Evolutionary conservation across 2,329 filamentous ascomycete genomes (phyloP), one percentile per base, ranked within the genome.

Genomic region (Akanthomyces dipterigenus): DNA sequence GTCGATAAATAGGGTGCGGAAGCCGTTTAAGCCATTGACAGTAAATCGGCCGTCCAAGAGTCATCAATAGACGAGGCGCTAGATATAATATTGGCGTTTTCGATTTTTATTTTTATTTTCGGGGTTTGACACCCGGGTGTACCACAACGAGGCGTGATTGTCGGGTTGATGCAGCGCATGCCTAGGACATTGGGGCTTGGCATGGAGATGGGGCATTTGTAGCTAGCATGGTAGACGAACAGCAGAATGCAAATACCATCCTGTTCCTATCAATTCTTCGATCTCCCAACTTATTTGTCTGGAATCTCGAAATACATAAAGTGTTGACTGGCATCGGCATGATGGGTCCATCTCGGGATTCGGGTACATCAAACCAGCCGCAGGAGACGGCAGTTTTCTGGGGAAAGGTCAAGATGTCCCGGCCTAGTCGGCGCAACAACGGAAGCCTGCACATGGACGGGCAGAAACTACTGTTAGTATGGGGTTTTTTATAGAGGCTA

Each of bases 1-100:
- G 46, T 77, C 79, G 0, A 77, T 85, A 68, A 78, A 82, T 55
- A 76, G 76, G 65, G 68, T 84, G 54, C 75, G 76, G 60, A 83
- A 79, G 67, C 83, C 83, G 6, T 86, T 85, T 62, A 84, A 82
- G 70, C 80, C 80, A 48, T 72, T 84, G 65, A 84, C 81, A 12
- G 79, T 84, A 22, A 80, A 78, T 62, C 75, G 79, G 34, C 72
- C 73, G n/a, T 36, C 26, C 4, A 36, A 53, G n/a, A 18, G 24
- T 1, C 42, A 7, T 18, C 18, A 22, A 31, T 31, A 43, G 38
- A 18, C 28, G 8, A 18, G 4, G 5, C 9, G 2, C 8, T 18
- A 5, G 8, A 24, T 7, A 6, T 7, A 12, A 16, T 14, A 26
- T 8, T 31, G 28, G 28, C 28, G n/a, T 34, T 20, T 34, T 28